Base-by-base conservation (phyloP, 2,329 filamentous ascomycete genomes). In the Dothistroma septosporum region DNA sequence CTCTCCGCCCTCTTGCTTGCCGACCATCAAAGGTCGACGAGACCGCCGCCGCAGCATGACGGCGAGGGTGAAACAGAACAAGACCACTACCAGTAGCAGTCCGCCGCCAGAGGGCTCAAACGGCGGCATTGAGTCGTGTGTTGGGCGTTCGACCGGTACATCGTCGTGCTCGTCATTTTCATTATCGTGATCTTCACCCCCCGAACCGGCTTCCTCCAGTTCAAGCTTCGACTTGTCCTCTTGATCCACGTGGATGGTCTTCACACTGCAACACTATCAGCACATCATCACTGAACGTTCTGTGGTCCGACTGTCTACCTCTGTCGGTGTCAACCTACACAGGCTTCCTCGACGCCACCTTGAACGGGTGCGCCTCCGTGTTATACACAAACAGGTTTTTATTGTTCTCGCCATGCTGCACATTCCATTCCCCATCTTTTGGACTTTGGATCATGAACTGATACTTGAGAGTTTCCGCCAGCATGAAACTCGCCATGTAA, bases 401-500 rank as follows among this genome's bases (percentile, higher is more conserved):
- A 22, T 61, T 61, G 28, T 60, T 46, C 21, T 52, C 16, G 4
- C 58, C 58, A n/a, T 60, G 28, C 44, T 55, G 58, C 19, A 60
- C 58, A 19, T 60, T 49, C 58, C 58, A 60, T 4, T 24, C 21
- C n/a, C 80, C 85, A 35, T 90, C 88, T 72, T 61, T 54, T 4
- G 52, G 37, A 19, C 50, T 55, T 24, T 87, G 85, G 61, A 90
- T 89, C 69, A 95, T 73, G 76, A 90, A 95, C 58, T 83, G 58
- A 52, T 95, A 95, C 80, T 96, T 96, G 74, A 96, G 73, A 64
- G 92, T 88, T 78, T 96, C 91, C 0, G 91, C 91, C 74, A 95
- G 91, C 79, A 89, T 87, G 77, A 95, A 96, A 69, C 88, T 92
- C 77, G 96, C 90, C 80, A 53, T 52, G 14, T 28, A 31, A 31